Conservation (phyloP, 2,329 filamentous ascomycete genomes). For the Paracamarosporium sp. region DNA sequence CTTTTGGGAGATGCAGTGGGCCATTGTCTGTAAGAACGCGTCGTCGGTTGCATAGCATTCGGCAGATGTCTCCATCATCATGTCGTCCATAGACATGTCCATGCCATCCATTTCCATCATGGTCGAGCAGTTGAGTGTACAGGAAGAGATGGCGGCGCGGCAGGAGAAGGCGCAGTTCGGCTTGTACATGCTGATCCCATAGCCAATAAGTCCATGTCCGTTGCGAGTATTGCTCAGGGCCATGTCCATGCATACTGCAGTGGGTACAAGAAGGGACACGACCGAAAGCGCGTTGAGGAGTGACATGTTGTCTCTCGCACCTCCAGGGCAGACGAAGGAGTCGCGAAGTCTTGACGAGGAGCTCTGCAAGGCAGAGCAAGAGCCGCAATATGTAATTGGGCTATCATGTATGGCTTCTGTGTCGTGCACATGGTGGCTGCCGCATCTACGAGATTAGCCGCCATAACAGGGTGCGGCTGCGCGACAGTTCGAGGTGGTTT, state of each 20-base stretch:
- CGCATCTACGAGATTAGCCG: slow-evolving; percentile 1
- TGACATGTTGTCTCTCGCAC: background rate
- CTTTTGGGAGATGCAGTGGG: slow-evolving; percentile 22
- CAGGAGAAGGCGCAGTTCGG: slow-evolving; percentile 24
- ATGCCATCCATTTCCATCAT: slow-evolving; percentile 10
- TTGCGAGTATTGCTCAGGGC: background rate
- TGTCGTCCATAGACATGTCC: slow-evolving; percentile 3
- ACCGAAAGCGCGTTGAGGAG: background rate
- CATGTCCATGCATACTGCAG: slow-evolving; percentile 4
- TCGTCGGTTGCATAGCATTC: slow-evolving; percentile 26
- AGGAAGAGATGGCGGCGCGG: slow-evolving; percentile 14
- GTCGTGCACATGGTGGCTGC: background rate
- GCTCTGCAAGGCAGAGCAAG: background rate
- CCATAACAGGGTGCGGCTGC: background rate
- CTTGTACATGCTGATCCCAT: slow-evolving; percentile 20
- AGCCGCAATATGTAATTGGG: slow-evolving; percentile 1
- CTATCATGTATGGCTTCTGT: background rate
- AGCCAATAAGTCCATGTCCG: slow-evolving; percentile 26
- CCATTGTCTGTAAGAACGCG: slow-evolving; percentile 22
- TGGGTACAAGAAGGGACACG: background rate
- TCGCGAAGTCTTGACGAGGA: background rate
- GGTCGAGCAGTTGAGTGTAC: slow-evolving; percentile 16
- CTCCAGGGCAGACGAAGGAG: background rate
- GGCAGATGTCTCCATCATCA: slow-evolving; percentile 19
- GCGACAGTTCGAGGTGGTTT: slow-evolving; percentile 2